A percentile compares a stretch with the other conserved stretches of the same genome.
Conservation (phyloP, 306 rosid genomes). For the Mimosa pudica region DNA sequence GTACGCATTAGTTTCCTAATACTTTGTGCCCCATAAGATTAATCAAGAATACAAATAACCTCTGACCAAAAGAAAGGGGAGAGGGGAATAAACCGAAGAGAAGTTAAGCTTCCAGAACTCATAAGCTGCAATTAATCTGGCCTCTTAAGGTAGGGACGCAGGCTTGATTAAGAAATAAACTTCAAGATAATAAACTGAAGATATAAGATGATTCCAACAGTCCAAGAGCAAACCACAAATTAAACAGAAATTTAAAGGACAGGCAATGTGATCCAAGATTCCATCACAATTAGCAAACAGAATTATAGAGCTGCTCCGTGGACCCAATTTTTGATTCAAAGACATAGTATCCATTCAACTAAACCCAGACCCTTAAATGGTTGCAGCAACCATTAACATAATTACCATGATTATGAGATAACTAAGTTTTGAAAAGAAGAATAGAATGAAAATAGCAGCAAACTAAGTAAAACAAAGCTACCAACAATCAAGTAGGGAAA, state of each 20-base stretch:
- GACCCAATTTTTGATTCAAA: neutral
- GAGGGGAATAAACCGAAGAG: neutral
- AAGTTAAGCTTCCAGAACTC: conserved; percentile 1
- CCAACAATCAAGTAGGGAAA: neutral
- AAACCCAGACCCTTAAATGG: conserved; percentile 1
- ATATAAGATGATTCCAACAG: neutral
- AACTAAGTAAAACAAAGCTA: neutral
- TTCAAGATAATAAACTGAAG: neutral
- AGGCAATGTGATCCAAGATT: neutral
- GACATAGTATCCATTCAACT: neutral
- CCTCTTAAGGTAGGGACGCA: neutral
- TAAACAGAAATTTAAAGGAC: neutral
- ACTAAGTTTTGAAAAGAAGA: neutral
- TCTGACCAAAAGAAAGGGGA: neutral
- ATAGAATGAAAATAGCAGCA: neutral
- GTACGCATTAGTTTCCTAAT: conserved; percentile 13
- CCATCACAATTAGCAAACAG: neutral
- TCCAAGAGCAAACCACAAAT: neutral
- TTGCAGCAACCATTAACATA: neutral
- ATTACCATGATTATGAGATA: neutral
- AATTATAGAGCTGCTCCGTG: neutral
- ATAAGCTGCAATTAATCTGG: conserved; percentile 5
- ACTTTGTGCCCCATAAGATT: conserved; percentile 14
- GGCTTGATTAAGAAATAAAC: neutral
- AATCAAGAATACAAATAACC: neutral